A percentile compares a stretch with the other conserved stretches of the same genome.
These are phyloP conservation scores for Hanseniaspora valbyensis DNA, from an alignment of 805 yeast genomes.

Conservation along the genomic window DNA sequence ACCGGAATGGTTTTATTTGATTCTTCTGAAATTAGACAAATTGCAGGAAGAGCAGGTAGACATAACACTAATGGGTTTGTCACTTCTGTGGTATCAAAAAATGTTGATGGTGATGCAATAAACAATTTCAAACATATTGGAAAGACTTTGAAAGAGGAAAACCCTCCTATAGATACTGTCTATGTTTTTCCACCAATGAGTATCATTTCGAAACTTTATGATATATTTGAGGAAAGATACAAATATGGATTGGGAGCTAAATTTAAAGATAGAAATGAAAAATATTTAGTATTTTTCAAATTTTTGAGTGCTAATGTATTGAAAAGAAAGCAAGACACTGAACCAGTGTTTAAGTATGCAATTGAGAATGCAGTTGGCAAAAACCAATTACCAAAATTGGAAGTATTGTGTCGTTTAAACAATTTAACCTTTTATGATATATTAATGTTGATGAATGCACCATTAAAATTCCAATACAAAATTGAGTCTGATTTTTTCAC, in stretches of 20 bases:
- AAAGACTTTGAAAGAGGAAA: conserved; percentile 40
- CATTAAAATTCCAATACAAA: conserved; percentile 35
- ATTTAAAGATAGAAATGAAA: conserved; percentile 16
- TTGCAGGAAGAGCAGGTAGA: conserved; percentile 94
- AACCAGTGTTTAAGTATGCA: neutral
- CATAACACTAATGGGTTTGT: conserved; percentile 31
- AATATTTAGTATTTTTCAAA: conserved; percentile 12
- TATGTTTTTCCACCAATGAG: conserved; percentile 70
- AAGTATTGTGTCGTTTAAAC: conserved; percentile 19
- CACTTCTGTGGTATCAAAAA: conserved; percentile 31
- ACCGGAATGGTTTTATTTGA: conserved; percentile 36
- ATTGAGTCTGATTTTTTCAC: conserved; percentile 36
- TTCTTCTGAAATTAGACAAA: conserved; percentile 69
- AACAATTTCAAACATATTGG: conserved; percentile 38
- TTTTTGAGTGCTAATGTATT: neutral
- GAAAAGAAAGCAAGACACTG: neutral
- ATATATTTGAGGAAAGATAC: conserved; percentile 20
- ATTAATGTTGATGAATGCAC: conserved; percentile 49
- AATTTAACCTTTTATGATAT: conserved; percentile 47
- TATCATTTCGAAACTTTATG: conserved; percentile 53
- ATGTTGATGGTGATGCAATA: conserved; percentile 43
- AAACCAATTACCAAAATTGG: neutral
- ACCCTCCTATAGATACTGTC: conserved; percentile 47
- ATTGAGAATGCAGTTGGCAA: neutral
- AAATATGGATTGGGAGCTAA: neutral